A percentile compares a stretch with the other conserved stretches of the same genome.
Conservation (phyloP, 139 green algal genomes). For the Nannochloris sp. region DNA sequence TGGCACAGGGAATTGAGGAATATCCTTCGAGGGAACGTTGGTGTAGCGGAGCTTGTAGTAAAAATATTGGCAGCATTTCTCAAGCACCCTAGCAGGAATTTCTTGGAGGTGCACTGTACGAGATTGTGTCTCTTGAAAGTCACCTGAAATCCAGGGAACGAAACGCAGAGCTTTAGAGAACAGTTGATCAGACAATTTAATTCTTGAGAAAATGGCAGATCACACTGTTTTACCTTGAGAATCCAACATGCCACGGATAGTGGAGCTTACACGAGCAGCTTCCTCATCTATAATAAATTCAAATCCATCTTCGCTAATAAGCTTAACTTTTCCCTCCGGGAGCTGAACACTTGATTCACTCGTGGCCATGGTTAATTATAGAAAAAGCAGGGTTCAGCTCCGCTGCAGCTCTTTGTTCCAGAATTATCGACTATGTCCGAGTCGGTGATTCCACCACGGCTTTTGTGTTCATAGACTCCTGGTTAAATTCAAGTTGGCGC, state of each 20-base stretch:
- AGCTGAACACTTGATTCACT: neutral
- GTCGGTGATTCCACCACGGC: too few species aligned
- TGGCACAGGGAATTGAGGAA: slow-evolving; percentile 90
- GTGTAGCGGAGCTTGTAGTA: slow-evolving; percentile 95
- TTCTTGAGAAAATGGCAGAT: neutral
- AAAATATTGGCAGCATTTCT: slow-evolving; percentile 96
- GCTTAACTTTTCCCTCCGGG: slow-evolving; percentile 60
- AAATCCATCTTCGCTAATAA: slow-evolving; percentile 90
- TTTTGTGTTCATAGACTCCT: too few species aligned
- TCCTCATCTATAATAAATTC: slow-evolving; percentile 95
- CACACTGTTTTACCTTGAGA: slow-evolving; percentile 53
- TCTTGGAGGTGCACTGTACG: slow-evolving; percentile 86
- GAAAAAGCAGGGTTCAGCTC: too few species aligned
- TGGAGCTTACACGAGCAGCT: slow-evolving; percentile 92
- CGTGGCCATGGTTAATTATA: too few species aligned
- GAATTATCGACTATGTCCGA: too few species aligned
- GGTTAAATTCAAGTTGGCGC: too few species aligned
- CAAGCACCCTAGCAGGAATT: slow-evolving; percentile 84
- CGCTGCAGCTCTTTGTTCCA: too few species aligned
- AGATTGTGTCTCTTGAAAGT: slow-evolving; percentile 88
- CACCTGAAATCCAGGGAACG: slow-evolving; percentile 44
- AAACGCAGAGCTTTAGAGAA: neutral
- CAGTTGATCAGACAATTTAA: neutral
- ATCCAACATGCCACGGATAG: slow-evolving; percentile 95
- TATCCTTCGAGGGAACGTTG: slow-evolving; percentile 71